A percentile compares a stretch with the other conserved stretches of the same genome.
Conservation (phyloP, 164 flowering plant genomes). For the Kalanchoe fedtschenkoi region DNA sequence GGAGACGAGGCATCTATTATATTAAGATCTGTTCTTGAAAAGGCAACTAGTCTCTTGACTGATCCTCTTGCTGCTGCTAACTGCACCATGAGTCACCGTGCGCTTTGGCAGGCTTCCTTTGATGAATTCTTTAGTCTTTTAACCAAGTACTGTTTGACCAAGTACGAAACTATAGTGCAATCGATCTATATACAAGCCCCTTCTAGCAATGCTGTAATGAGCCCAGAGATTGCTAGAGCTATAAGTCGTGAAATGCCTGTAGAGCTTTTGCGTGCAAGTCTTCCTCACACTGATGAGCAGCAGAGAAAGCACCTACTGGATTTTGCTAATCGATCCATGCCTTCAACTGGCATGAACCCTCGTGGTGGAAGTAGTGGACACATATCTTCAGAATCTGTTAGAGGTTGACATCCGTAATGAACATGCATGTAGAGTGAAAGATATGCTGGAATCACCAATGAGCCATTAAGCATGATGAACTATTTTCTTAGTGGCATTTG, state of each 20-base stretch:
- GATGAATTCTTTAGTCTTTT: constrained; percentile 78
- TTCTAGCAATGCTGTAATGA: constrained; percentile 26
- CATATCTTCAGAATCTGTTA: constrained; percentile 1
- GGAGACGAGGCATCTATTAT: constrained; percentile 51
- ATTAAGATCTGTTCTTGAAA: constrained; percentile 39
- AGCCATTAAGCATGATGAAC: not conserved
- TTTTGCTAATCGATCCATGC: constrained; percentile 67
- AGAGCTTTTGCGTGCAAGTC: constrained; percentile 81
- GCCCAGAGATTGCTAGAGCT: constrained; percentile 57
- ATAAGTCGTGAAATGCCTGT: constrained; percentile 82
- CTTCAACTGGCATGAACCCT: constrained; percentile 24
- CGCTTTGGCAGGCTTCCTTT: constrained; percentile 80
- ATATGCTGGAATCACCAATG: not conserved
- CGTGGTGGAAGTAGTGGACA: constrained; percentile 1
- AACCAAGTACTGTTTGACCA: constrained; percentile 65
- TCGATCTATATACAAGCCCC: constrained; percentile 33
- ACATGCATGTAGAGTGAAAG: not conserved
- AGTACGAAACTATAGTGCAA: constrained; percentile 70
- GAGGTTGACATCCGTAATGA: not conserved
- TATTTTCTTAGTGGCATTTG: not conserved
- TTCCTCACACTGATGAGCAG: constrained; percentile 77
- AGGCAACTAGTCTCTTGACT: constrained; percentile 46
- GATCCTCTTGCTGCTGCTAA: constrained; percentile 27
- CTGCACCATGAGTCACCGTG: constrained; percentile 23
- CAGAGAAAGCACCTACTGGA: constrained; percentile 66